These are phyloP conservation scores for Podaxis sp. DNA, from an alignment of 768 basidiomycete genomes.

Conservation along the genomic window DNA sequence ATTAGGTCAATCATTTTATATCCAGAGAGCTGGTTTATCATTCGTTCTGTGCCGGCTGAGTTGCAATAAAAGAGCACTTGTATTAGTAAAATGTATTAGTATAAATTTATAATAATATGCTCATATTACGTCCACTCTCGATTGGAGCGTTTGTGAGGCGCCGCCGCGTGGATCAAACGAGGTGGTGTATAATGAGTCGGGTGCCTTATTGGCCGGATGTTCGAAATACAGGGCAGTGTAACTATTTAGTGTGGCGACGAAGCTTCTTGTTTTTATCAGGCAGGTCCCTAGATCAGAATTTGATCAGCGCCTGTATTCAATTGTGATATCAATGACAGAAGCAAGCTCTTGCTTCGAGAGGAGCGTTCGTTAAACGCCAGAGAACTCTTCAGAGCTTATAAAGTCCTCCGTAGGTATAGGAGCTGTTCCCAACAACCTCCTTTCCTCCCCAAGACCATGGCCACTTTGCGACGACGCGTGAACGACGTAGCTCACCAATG, in stretches of 20 bases:
- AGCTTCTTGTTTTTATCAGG: not conserved
- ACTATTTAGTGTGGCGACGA: not conserved
- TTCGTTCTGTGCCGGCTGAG: not conserved
- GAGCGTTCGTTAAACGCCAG: not conserved
- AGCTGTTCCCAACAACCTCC: not conserved
- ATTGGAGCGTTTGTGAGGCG: not conserved
- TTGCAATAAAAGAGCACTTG: not conserved
- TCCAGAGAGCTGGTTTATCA: not conserved
- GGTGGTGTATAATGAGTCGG: not conserved
- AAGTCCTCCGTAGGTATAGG: not conserved
- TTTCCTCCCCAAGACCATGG: not conserved
- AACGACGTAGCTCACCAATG: not conserved
- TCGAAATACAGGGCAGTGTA: not conserved
- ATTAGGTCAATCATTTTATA: constrained; percentile 17
- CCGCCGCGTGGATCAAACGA: not conserved
- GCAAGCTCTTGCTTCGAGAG: not conserved
- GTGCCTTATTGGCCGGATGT: not conserved
- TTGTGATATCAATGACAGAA: not conserved
- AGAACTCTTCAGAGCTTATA: not conserved
- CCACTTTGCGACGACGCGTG: not conserved
- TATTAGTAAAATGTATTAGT: not conserved
- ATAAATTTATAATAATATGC: not conserved
- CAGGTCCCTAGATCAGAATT: not conserved
- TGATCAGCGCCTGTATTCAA: not conserved
- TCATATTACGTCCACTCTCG: not conserved